These are phyloP conservation scores for Magnolia changhungtana DNA, from an alignment of 164 flowering plant genomes.

Conservation along the genomic window DNA sequence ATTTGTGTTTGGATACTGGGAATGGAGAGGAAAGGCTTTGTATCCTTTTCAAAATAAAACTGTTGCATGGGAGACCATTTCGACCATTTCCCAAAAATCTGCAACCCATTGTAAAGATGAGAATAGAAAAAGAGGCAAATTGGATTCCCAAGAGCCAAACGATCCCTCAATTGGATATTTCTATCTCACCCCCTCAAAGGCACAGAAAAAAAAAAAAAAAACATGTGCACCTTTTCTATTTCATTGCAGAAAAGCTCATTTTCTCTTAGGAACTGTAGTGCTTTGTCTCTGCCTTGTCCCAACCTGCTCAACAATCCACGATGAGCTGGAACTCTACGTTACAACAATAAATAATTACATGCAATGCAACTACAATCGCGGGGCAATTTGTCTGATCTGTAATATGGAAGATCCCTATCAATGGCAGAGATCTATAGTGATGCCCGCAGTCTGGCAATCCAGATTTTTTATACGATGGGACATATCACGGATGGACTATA, in stretches of 20 bases:
- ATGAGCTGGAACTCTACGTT: slow-evolving; percentile 1
- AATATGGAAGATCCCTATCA: no score
- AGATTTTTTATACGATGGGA: neutral
- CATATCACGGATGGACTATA: neutral
- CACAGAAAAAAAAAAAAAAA: neutral
- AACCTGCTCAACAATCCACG: slow-evolving; percentile 39
- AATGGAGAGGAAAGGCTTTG: no score
- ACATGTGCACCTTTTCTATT: slow-evolving; percentile 66
- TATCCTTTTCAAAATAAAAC: no score
- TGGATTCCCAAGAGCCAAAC: no score
- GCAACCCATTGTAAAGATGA: no score
- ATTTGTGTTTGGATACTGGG: no score
- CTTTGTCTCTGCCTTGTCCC: slow-evolving; percentile 92
- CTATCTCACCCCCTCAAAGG: no score
- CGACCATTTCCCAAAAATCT: no score
- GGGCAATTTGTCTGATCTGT: neutral
- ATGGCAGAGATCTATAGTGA: no score
- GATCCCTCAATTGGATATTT: no score
- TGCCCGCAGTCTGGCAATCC: neutral
- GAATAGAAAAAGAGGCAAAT: no score
- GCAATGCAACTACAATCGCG: neutral
- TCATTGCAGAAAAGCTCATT: slow-evolving; percentile 61
- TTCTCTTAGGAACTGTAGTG: slow-evolving; percentile 73
- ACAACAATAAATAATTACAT: neutral
- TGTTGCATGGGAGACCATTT: no score